phyloP scores from a whole-genome alignment of 331 rosid species.

The Malus hybrid region DNA sequence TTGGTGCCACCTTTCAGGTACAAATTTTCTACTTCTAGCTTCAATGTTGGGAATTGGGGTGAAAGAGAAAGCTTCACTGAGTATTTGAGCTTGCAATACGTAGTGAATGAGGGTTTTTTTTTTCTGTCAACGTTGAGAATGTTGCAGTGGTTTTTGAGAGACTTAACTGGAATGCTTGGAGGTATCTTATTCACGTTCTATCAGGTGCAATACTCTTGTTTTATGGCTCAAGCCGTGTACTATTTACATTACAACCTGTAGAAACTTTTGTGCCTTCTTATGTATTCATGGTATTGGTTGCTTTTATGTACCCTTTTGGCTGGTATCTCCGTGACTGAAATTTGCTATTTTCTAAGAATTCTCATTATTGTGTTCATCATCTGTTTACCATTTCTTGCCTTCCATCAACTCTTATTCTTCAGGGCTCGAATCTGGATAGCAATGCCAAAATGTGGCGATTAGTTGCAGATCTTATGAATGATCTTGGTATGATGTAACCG shows the following conservation, averaged over 20 bases:
- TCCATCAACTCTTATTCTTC: constrained; percentile 18
- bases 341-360: constrained; percentile 2
- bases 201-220: constrained; percentile 46
- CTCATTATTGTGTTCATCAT: not conserved
- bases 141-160: constrained; percentile 98
- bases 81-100: constrained; percentile 17
- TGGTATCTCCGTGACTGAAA: not conserved
- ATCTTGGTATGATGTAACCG: constrained; percentile 54
- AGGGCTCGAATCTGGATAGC: constrained; percentile 96
- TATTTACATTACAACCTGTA: not conserved
- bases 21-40: not conserved
- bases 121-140: constrained; percentile 14
- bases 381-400: not conserved
- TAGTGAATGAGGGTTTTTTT: constrained; percentile 10
- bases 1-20: constrained; percentile 99
- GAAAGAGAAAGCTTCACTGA: not conserved
- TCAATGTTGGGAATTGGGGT: not conserved
- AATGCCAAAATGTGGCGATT: constrained; percentile 98
- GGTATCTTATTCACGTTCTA: constrained; percentile 92
- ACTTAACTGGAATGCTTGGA: constrained; percentile 96
- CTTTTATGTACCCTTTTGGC: not conserved
- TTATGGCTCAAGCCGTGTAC: not conserved
- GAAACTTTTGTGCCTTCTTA: not conserved
- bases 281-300: not conserved
- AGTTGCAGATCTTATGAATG: constrained; percentile 97